These are phyloP conservation scores for Cenchrus purpureus DNA, from an alignment of 176 grass and related monocot species.

Conservation along the genomic window DNA sequence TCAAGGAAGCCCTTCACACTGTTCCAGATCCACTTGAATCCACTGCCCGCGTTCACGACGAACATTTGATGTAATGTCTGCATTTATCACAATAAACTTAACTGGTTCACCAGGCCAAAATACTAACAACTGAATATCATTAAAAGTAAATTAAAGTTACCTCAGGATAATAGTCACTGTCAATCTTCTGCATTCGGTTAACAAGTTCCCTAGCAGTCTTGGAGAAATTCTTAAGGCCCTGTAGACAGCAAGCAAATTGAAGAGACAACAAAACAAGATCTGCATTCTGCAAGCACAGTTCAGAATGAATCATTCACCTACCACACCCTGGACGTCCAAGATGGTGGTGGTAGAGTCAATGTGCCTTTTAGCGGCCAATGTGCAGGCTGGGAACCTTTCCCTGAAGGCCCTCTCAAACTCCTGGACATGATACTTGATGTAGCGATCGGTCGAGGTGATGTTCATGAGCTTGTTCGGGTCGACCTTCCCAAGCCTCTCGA, in stretches of 20 bases:
- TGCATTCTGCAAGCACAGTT: background rate
- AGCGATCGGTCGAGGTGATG: conserved; percentile 82
- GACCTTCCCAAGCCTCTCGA: conserved; percentile 94
- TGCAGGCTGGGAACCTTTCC: conserved; percentile 94
- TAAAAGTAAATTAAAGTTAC: conserved; percentile 41
- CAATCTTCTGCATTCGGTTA: conserved; percentile 88
- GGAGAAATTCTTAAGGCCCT: conserved; percentile 97
- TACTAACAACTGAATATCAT: background rate
- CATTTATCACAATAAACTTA: conserved; percentile 22
- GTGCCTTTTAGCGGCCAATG: conserved; percentile 92
- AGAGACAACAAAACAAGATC: conserved; percentile 2
- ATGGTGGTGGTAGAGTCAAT: conserved; percentile 88
- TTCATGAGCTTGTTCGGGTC: conserved; percentile 88
- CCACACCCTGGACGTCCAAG: conserved; percentile 97
- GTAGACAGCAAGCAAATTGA: conserved; percentile 29
- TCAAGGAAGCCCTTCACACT: conserved; percentile 97
- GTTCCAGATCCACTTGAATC: conserved; percentile 95
- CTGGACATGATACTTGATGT: conserved; percentile 99
- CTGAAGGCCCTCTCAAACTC: conserved; percentile 96
- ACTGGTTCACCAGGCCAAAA: background rate
- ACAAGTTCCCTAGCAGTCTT: conserved; percentile 90
- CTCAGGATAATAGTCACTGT: conserved; percentile 97
- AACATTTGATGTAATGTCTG: conserved; percentile 99
- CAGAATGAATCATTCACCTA: conserved; percentile 44
- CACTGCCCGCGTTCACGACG: conserved; percentile 85